These are phyloP conservation scores for Bisporella sp. DNA, from an alignment of 2,329 filamentous ascomycete genomes.

Conservation along the genomic window DNA sequence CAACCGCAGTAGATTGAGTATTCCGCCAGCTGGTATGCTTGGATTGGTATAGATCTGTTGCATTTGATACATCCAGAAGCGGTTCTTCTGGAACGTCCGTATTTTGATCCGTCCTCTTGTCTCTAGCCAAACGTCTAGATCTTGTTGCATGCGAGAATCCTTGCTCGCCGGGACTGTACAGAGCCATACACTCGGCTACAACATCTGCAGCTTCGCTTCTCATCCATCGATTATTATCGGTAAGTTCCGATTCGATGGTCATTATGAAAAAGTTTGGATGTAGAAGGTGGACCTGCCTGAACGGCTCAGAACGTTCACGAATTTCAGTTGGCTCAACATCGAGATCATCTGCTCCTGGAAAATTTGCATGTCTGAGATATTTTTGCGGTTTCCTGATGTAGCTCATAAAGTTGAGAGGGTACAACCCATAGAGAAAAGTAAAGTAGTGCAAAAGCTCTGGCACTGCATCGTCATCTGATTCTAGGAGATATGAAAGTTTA, in stretches of 20 bases:
- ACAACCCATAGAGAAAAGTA: slow-evolving; percentile 75
- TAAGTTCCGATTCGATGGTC: slow-evolving; percentile 73
- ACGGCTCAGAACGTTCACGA: slow-evolving; percentile 66
- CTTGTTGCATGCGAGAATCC: slow-evolving; percentile 8
- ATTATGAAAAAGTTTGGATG: slow-evolving; percentile 81
- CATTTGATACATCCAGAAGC: slow-evolving; percentile 14
- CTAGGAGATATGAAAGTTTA: slow-evolving; percentile 52
- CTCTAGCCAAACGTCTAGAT: slow-evolving; percentile 6
- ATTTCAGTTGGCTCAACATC: slow-evolving; percentile 76
- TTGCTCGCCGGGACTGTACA: slow-evolving; percentile 38
- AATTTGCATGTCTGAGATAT: slow-evolving; percentile 68
- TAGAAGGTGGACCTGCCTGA: slow-evolving; percentile 64
- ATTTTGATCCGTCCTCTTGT: slow-evolving; percentile 15
- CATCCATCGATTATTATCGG: slow-evolving; percentile 69
- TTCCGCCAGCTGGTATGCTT: slow-evolving; percentile 44
- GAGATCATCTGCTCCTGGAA: slow-evolving; percentile 62
- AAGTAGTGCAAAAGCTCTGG: slow-evolving; percentile 70
- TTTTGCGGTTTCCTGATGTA: slow-evolving; percentile 78
- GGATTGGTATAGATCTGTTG: slow-evolving; percentile 17
- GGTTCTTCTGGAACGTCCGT: slow-evolving; percentile 23
- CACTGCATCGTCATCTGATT: slow-evolving; percentile 53
- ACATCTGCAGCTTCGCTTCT: slow-evolving; percentile 75
- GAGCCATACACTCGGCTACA: slow-evolving; percentile 69
- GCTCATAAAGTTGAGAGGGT: slow-evolving; percentile 80
- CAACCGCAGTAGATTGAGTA: slow-evolving; percentile 39